Evolutionary conservation across 495 filamentous ascomycete species (phyloP), one percentile per base, ranked within the genome.

Genomic region (Penicillium angulare): DNA sequence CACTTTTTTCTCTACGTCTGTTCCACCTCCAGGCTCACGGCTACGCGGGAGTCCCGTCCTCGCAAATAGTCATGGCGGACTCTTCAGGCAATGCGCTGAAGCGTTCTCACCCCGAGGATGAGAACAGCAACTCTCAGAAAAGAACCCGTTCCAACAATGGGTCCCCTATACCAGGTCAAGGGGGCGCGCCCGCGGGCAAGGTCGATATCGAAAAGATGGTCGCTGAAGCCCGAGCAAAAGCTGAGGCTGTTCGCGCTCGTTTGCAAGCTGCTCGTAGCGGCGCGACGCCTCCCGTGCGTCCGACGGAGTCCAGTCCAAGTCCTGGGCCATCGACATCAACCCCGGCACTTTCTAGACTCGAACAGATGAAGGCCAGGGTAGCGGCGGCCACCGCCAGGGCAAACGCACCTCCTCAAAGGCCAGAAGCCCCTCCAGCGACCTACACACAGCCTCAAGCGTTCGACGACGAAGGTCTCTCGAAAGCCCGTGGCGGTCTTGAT

Each of bases 311-410:
- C 9, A 66, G 68, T 31, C 57, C 73, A 40, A 69, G 68, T 54
- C 57, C 73, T 35, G 65, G 71, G 67, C 79, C 78, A 43, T 49
- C 74, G 16, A 53, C 74, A 43, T 47, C 61, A 64, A 81, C 57
- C 72, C 77, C 50, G 68, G 69, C 69, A 3, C 73, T 76, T 68
- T 79, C 79, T 20, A 73, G 61, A 53, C 73, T 69, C 40, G 84
- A 73, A 77, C 84, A 76, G 68, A 83, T 96, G 73, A 95, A 87
- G 66, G 90, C 90, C 3, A 79, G 88, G 64, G 85, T 95, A 9
- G 87, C 86, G 32, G 87, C 88, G 38, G 85, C 88, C 40, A 85
- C 89, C 15, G 79, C 78, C 36, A 76, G 67, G 81, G 81, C 65
- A 72, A 79, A 53, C 72, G 74, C 65, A 45, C 50, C 67, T 50